These are phyloP conservation scores for Fusarium musae DNA, from an alignment of 2,329 filamentous ascomycete genomes.

Conservation along the genomic window DNA sequence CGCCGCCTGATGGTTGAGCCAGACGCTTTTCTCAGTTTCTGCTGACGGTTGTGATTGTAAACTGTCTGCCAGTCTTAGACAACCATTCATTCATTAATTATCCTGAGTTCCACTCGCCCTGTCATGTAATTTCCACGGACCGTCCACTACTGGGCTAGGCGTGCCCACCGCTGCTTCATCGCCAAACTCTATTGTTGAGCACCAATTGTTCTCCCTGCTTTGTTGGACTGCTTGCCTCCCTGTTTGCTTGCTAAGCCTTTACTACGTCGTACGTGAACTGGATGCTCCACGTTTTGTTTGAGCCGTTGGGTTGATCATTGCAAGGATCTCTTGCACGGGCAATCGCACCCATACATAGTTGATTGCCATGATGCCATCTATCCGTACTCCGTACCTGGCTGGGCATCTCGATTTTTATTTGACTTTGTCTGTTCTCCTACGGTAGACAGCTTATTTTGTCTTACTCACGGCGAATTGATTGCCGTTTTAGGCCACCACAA, in stretches of 20 bases:
- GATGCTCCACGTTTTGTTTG: slow-evolving; percentile 16
- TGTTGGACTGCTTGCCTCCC: background rate
- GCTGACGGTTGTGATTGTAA: slow-evolving; percentile 1
- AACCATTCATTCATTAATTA: background rate
- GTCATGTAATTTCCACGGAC: slow-evolving; percentile 42
- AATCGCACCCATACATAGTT: slow-evolving; percentile 1
- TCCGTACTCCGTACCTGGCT: background rate
- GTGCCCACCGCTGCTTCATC: slow-evolving; percentile 43
- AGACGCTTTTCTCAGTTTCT: slow-evolving; percentile 13
- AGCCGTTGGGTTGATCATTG: slow-evolving; percentile 25
- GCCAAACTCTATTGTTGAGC: slow-evolving; percentile 42
- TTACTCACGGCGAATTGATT: slow-evolving; percentile 1
- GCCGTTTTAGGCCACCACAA: background rate
- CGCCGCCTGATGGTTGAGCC: slow-evolving; percentile 27
- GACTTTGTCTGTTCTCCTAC: background rate
- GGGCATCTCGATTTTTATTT: background rate
- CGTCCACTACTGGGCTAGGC: slow-evolving; percentile 16
- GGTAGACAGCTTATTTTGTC: background rate
- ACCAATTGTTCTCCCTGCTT: slow-evolving; percentile 29
- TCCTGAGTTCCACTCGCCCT: slow-evolving; percentile 1
- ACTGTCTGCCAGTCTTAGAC: background rate
- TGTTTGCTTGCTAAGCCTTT: slow-evolving; percentile 32
- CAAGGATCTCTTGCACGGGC: slow-evolving; percentile 4
- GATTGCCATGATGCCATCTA: slow-evolving; percentile 1
- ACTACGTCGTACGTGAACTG: background rate